Conservation (phyloP, 176 grass and related monocot genomes). For the Secale cereale region DNA sequence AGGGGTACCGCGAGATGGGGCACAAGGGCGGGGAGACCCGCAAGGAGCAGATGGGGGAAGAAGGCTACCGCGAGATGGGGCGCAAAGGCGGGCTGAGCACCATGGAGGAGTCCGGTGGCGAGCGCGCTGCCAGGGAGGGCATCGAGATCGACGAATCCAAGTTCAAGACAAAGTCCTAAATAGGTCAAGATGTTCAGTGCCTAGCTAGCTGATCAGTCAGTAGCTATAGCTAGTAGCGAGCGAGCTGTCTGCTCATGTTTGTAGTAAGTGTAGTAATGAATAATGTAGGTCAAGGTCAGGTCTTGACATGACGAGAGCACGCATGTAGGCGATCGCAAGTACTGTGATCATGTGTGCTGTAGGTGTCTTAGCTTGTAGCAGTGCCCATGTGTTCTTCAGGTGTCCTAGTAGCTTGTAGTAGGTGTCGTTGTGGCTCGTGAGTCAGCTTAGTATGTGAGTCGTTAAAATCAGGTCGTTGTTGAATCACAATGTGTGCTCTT, state of each 20-base stretch:
- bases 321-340: not conserved
- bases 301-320: not conserved
- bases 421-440: not conserved
- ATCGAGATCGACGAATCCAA: constrained; percentile 66
- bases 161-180: constrained; percentile 36
- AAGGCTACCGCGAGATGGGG: not conserved
- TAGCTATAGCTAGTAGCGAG: not conserved
- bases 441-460: not conserved
- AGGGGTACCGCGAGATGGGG: constrained; percentile 58
- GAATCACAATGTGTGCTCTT: not conserved
- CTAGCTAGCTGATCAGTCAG: not conserved
- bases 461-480: not conserved
- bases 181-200: not conserved
- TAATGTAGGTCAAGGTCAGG: constrained; percentile 21
- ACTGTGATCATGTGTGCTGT: not conserved
- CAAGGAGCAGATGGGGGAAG: not conserved
- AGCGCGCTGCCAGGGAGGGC: constrained; percentile 43
- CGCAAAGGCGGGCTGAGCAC: constrained; percentile 55
- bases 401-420: not conserved
- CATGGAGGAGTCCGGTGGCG: constrained; percentile 43
- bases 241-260: not conserved
- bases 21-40: constrained; percentile 42
- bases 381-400: not conserved
- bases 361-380: not conserved
- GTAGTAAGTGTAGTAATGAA: not conserved